These are phyloP conservation scores for Ustilago tritici DNA, from an alignment of 1,284 basidiomycete genomes.

Conservation along the genomic window DNA sequence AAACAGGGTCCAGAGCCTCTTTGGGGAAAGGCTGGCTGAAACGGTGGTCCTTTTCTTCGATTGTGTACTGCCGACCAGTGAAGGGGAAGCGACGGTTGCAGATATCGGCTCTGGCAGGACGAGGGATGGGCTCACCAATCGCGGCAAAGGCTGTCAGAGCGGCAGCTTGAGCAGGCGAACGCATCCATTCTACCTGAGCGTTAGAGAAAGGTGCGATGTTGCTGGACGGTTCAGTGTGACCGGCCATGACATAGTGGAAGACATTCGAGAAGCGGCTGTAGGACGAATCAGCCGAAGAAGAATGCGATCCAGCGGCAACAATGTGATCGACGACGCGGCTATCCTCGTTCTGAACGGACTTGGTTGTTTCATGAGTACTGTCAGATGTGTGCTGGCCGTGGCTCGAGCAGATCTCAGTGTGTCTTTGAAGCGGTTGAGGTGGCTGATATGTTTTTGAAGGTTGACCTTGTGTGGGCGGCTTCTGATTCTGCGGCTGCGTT, in stretches of 20 bases:
- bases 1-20: slow-evolving; percentile 28
- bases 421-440: neutral
- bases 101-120: slow-evolving; percentile 31
- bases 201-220: slow-evolving; percentile 34
- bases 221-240: slow-evolving; percentile 17
- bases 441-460: neutral
- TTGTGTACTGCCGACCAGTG: slow-evolving; percentile 15
- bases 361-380: slow-evolving; percentile 1
- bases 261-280: slow-evolving; percentile 31
- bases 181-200: slow-evolving; percentile 30
- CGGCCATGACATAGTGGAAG: slow-evolving; percentile 27
- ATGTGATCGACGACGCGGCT: slow-evolving; percentile 7
- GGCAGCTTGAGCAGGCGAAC: slow-evolving; percentile 3
- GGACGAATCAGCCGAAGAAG: slow-evolving; percentile 15
- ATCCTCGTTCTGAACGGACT: slow-evolving; percentile 4
- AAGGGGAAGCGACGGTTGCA: slow-evolving; percentile 47
- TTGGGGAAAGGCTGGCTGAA: slow-evolving; percentile 21
- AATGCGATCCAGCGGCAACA: slow-evolving; percentile 4
- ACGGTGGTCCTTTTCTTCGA: slow-evolving; percentile 23
- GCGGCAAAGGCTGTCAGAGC: slow-evolving; percentile 5
- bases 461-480: neutral
- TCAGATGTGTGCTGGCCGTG: neutral
- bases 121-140: slow-evolving; percentile 21
- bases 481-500: neutral
- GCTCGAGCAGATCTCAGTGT: slow-evolving; percentile 6